These are phyloP conservation scores for Dryadomyces quercivorus DNA, from an alignment of 2,329 filamentous ascomycete genomes.

Conservation along the genomic window DNA sequence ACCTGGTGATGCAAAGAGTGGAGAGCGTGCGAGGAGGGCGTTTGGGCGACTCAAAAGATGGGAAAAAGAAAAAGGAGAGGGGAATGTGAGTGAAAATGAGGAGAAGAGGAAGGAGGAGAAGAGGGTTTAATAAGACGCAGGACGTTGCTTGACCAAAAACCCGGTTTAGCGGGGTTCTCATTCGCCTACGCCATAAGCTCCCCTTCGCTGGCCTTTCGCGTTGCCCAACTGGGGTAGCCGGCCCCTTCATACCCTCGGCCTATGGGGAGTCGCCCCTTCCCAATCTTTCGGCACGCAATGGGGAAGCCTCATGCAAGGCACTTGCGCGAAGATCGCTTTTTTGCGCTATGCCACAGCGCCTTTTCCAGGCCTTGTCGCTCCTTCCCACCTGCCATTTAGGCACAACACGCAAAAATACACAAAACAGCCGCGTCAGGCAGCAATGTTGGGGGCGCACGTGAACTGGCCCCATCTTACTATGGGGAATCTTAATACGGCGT, in stretches of 20 bases:
- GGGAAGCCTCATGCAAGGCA: not conserved
- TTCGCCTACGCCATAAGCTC: not conserved
- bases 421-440: not conserved
- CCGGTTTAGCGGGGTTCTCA: conserved; percentile 4
- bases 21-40: not conserved
- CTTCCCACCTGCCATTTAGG: not conserved
- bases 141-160: not conserved
- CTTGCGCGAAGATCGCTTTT: not conserved
- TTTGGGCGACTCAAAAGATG: not conserved
- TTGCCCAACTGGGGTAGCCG: not conserved
- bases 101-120: not conserved
- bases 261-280: not conserved
- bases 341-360: not conserved
- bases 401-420: not conserved
- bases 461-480: not conserved
- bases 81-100: not conserved
- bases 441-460: not conserved
- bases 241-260: not conserved
- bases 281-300: not conserved
- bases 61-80: not conserved
- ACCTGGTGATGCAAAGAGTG: not conserved
- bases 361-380: not conserved
- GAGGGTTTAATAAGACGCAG: conserved; percentile 1
- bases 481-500: not conserved
- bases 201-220: not conserved